These are phyloP conservation scores for Neonothopanus nambi DNA, from an alignment of 1,284 basidiomycete genomes.

Conservation along the genomic window DNA sequence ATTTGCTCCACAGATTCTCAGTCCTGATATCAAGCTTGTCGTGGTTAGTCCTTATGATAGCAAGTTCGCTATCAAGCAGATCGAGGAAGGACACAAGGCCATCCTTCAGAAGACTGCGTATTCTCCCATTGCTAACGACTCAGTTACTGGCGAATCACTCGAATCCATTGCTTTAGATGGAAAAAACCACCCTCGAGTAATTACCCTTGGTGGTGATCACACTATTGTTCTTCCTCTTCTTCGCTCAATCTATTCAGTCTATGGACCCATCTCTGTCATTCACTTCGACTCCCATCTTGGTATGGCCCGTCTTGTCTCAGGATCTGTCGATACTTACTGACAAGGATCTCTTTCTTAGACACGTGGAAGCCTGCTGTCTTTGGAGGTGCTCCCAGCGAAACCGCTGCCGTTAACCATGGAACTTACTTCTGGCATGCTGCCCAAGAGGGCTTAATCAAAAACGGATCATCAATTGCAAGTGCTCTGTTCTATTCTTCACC, in stretches of 20 bases:
- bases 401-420: constrained; percentile 72
- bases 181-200: constrained; percentile 64
- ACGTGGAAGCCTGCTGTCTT: constrained; percentile 76
- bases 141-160: constrained; percentile 54
- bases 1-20: not conserved
- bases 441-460: constrained; percentile 71
- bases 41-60: constrained; percentile 69
- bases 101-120: constrained; percentile 61
- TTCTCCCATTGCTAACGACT: constrained; percentile 61
- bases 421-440: constrained; percentile 81
- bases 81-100: constrained; percentile 65
- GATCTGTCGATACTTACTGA: not conserved
- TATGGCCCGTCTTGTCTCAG: constrained; percentile 21
- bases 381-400: constrained; percentile 65
- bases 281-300: constrained; percentile 77
- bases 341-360: constrained; percentile 33
- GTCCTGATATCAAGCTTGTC: constrained; percentile 29
- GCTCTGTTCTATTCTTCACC: constrained; percentile 32
- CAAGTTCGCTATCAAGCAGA: constrained; percentile 69
- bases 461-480: constrained; percentile 84
- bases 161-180: constrained; percentile 58
- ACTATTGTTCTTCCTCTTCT: constrained; percentile 57
- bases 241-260: constrained; percentile 66
- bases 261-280: constrained; percentile 74
- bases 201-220: constrained; percentile 79